Evolutionary conservation across 2,329 filamentous ascomycete genomes (phyloP).

Genomic region (Huntiella abstrusa): DNA sequence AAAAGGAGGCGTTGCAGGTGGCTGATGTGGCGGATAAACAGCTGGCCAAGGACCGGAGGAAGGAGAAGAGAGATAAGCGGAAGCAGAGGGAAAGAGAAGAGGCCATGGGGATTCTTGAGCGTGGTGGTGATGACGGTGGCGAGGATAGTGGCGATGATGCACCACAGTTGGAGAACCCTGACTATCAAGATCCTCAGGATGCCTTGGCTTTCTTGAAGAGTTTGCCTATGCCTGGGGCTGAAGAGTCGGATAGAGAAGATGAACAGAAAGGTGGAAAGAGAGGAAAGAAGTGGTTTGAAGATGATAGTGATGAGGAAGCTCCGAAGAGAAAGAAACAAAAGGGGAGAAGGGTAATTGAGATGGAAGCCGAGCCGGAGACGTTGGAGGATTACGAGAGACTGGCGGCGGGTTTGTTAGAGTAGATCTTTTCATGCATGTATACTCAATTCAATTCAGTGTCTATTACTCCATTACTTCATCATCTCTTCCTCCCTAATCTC

Average conservation of each 20-base stretch:
- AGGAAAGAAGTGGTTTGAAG: conserved; percentile 66
- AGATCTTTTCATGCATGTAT: conserved; percentile 9
- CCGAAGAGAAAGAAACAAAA: conserved; percentile 18
- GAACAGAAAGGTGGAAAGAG: conserved; percentile 29
- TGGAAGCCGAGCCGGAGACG: conserved; percentile 53
- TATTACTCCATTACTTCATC: neutral
- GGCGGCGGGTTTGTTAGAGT: conserved; percentile 51
- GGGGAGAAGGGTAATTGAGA: conserved; percentile 38
- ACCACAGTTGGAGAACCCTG: conserved; percentile 19
- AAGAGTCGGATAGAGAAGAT: conserved; percentile 14
- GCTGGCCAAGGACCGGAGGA: conserved; percentile 56
- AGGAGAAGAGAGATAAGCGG: conserved; percentile 55
- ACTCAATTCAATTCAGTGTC: neutral
- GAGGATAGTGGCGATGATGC: conserved; percentile 2
- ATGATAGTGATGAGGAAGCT: conserved; percentile 24
- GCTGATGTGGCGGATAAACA: conserved; percentile 74
- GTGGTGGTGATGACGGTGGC: conserved; percentile 12
- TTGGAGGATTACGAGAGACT: conserved; percentile 62
- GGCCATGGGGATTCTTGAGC: conserved; percentile 15
- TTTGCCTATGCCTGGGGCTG: conserved; percentile 29
- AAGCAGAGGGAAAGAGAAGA: conserved; percentile 43
- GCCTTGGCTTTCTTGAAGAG: conserved; percentile 39
- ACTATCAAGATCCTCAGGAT: conserved; percentile 28
- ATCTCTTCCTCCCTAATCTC: conserved; percentile 47
- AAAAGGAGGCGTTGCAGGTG: conserved; percentile 49